phyloP scores from a whole-genome alignment of 1,284 basidiomycete genomes.

The Cerioporus squamosus region DNA sequence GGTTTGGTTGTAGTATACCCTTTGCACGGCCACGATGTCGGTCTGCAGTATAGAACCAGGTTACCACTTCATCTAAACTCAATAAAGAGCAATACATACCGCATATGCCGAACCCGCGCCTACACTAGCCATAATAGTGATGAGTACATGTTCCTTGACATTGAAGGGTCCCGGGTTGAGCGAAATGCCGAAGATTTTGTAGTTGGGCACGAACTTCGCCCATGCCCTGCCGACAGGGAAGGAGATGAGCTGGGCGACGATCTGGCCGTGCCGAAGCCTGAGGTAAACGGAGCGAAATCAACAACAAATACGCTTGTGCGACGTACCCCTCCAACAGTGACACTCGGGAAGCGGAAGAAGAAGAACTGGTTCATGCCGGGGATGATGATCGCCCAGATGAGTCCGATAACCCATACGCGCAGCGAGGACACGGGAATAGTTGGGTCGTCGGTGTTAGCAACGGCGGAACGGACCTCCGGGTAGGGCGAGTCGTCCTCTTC shows the following conservation, averaged over 20 bases:
- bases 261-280: conserved; percentile 32
- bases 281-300: conserved; percentile 6
- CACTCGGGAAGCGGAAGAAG: conserved; percentile 43
- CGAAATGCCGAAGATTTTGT: conserved; percentile 41
- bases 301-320: not conserved
- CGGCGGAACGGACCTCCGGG: conserved; percentile 68
- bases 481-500: conserved; percentile 59
- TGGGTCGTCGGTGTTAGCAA: conserved; percentile 67
- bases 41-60: conserved; percentile 35
- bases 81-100: conserved; percentile 21
- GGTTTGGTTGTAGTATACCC: conserved; percentile 55
- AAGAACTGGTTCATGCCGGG: conserved; percentile 51
- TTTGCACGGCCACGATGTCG: conserved; percentile 68
- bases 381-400: conserved; percentile 50
- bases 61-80: not conserved
- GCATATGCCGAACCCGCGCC: conserved; percentile 65
- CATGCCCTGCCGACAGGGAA: conserved; percentile 68
- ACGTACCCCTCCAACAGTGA: conserved; percentile 34
- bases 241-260: conserved; percentile 65
- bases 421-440: conserved; percentile 62
- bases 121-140: conserved; percentile 82
- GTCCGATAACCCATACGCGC: conserved; percentile 61
- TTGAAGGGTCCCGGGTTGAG: conserved; percentile 76
- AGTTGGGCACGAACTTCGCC: conserved; percentile 59
- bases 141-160: conserved; percentile 72